Percentiles rank a stretch among this genome's conserved stretches.
phyloP scores from a whole-genome alignment of 345 rosid genomes.

The Punica granatum region DNA sequence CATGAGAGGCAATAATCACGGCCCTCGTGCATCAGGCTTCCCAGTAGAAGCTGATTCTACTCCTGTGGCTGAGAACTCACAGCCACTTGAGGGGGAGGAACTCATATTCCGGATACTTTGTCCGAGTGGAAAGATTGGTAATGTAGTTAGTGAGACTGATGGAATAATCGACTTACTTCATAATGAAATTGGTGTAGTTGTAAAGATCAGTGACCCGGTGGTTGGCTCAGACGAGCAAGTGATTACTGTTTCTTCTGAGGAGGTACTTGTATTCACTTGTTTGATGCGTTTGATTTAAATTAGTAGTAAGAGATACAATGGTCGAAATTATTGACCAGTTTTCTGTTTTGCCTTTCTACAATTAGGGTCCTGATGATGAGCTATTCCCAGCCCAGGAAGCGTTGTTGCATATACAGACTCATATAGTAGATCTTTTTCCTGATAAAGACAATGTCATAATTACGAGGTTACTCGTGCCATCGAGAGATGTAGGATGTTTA shows the following conservation, averaged over 20 bases:
- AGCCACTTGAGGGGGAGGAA: slow-evolving; percentile 59
- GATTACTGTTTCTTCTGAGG: slow-evolving; percentile 76
- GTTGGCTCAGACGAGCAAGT: slow-evolving; percentile 89
- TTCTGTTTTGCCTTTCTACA: slow-evolving; percentile 12
- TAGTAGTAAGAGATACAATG: neutral
- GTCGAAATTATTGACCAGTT: slow-evolving; percentile 11
- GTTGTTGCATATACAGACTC: slow-evolving; percentile 88
- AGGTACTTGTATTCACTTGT: slow-evolving; percentile 38
- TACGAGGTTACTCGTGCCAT: slow-evolving; percentile 67
- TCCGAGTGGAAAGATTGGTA: slow-evolving; percentile 69
- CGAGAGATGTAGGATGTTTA: slow-evolving; percentile 68
- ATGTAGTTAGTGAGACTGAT: slow-evolving; percentile 62
- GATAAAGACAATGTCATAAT: slow-evolving; percentile 67
- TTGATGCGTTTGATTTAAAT: neutral
- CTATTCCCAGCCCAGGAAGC: slow-evolving; percentile 99
- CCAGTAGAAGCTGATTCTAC: slow-evolving; percentile 34
- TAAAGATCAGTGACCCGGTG: slow-evolving; percentile 67
- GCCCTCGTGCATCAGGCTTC: slow-evolving; percentile 49
- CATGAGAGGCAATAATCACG: slow-evolving; percentile 46
- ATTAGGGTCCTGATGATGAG: slow-evolving; percentile 90
- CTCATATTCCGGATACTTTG: slow-evolving; percentile 89
- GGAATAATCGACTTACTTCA: slow-evolving; percentile 80
- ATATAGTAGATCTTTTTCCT: slow-evolving; percentile 59
- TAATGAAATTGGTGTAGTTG: slow-evolving; percentile 88
- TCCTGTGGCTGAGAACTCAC: slow-evolving; percentile 44